phyloP scores from a whole-genome alignment of 768 basidiomycete species.

The Mycena capillaripes region DNA sequence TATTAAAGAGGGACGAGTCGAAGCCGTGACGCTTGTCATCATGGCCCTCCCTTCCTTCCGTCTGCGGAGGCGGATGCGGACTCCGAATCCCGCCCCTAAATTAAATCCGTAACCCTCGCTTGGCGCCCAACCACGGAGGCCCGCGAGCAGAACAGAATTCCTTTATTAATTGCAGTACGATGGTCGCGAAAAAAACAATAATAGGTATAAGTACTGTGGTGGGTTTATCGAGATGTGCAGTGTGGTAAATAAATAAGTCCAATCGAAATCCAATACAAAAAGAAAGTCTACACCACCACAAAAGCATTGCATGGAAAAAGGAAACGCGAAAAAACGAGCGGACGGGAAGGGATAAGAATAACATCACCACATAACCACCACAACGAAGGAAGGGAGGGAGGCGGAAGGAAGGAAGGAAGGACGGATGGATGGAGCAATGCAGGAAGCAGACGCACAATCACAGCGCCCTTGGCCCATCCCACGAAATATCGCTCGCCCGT shows the following conservation, averaged over 20 bases:
- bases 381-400: not conserved
- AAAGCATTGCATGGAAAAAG: conserved; percentile 34
- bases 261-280: conserved; percentile 30
- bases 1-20: too few relatives aligned
- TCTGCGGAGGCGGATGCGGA: too few relatives aligned
- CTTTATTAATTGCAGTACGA: conserved; percentile 31
- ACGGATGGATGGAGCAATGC: conserved; percentile 28
- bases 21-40: too few relatives aligned
- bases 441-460: conserved; percentile 43
- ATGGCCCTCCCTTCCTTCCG: too few relatives aligned
- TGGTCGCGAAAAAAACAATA: conserved; percentile 25
- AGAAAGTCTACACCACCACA: conserved; percentile 33
- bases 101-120: too few relatives aligned
- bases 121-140: too few relatives aligned
- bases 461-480: conserved; percentile 58
- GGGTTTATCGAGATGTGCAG: conserved; percentile 7
- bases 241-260: conserved; percentile 18
- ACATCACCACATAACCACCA: too few relatives aligned
- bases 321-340: too few relatives aligned
- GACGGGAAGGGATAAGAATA: not conserved
- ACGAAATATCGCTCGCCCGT: conserved; percentile 48
- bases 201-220: conserved; percentile 37
- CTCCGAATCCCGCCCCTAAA: too few relatives aligned
- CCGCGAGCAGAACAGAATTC: too few relatives aligned
- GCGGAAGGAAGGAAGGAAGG: not conserved